phyloP scores from a whole-genome alignment of 2,329 filamentous ascomycete genomes.

The Massarina eburnea region DNA sequence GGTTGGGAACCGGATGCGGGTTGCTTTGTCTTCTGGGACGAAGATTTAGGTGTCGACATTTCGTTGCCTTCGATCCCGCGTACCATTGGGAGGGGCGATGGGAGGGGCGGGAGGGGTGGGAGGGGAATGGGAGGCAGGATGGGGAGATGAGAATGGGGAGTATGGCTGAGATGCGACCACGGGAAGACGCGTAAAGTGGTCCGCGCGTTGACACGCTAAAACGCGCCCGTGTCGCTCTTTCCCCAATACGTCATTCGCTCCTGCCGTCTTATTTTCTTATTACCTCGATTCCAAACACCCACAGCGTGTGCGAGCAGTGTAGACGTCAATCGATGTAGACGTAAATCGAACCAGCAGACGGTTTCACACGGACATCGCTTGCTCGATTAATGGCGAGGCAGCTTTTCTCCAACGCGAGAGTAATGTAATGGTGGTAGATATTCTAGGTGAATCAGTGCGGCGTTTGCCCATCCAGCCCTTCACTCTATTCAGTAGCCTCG shows the following conservation, averaged over 20 bases:
- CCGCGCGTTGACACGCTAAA: not conserved
- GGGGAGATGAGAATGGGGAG: not conserved
- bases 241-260: not conserved
- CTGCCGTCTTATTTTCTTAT: too few relatives aligned
- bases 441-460: too few relatives aligned
- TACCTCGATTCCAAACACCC: too few relatives aligned
- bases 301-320: too few relatives aligned
- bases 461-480: too few relatives aligned
- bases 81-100: slow-evolving; percentile 36
- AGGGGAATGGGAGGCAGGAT: not conserved
- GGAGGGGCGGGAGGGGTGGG: not conserved
- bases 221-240: not conserved
- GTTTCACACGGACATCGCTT: too few relatives aligned
- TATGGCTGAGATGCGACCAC: not conserved
- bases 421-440: too few relatives aligned
- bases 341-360: too few relatives aligned
- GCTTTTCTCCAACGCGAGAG: too few relatives aligned
- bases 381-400: too few relatives aligned
- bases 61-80: slow-evolving; percentile 52
- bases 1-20: slow-evolving; percentile 50
- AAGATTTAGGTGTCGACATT: slow-evolving; percentile 47
- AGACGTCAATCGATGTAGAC: too few relatives aligned
- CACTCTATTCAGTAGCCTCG: too few relatives aligned
- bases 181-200: not conserved
- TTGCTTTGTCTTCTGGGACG: slow-evolving; percentile 51